Evolutionary conservation across 1,284 basidiomycete species (phyloP), one percentile per base, ranked within the genome.

Genomic region (Earliella scabrosa): DNA sequence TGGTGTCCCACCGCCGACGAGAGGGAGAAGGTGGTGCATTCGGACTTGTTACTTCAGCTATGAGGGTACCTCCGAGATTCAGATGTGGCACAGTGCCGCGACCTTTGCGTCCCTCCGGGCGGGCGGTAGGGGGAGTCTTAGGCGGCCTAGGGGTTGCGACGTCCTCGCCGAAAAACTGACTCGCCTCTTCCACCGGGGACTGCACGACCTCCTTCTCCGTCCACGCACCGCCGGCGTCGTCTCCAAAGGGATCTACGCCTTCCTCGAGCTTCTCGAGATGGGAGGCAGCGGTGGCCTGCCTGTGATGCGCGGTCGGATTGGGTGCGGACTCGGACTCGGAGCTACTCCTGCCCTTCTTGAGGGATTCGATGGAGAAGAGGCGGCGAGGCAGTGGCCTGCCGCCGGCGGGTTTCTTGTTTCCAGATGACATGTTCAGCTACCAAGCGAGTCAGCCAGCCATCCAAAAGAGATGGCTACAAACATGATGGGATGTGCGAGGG

Each of bases 1-100:
- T 58, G 18, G 73, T 74, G 20, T 82, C 76, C 83, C 82, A 85
- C 26, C 81, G 77, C n/a, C 71, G 70, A 50, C 67, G 63, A 0
- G 79, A 77, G 1, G 77, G 76, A 24, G 80, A 77, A 4, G 71
- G 64, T 1, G 73, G 69, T 14, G 48, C 48, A 24, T 49, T 21
- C 16, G 43, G 18, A 9, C 49, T 56, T 21, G 50, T 41, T 11
- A 44, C 45, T 14, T 45, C 50, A 6, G 53, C 50, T 8, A 31
- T 35, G 13, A 60, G 38, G 0, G 52, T 48, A 18, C 45, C 52
- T 21, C 39, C 57, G 27, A 63, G 59, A 16, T 63, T 63, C 32
- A 63, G 64, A 35, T 45, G 53, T 2, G 56, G 57, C 5, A 56
- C 45, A 11, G 56, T 62, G 20, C 41, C 51, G 26, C 51, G 46